Percentiles rank a stretch among this genome's conserved stretches.
phyloP scores from a whole-genome alignment of 306 rosid species.

The Inga leiocalycina region DNA sequence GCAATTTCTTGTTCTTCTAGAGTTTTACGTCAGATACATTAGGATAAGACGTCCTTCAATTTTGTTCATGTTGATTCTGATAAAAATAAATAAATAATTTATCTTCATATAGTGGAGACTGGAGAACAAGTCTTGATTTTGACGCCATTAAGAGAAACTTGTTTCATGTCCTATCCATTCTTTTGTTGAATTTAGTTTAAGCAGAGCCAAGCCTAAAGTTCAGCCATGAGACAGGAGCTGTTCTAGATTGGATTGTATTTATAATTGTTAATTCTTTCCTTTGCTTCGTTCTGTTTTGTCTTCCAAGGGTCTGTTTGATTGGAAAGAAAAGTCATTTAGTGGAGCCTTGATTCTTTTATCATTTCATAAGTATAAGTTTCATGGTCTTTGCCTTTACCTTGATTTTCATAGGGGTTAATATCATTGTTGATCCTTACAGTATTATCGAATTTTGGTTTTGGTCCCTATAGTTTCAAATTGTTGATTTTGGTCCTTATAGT shows the following conservation, averaged over 20 bases:
- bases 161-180: neutral
- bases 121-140: conserved; percentile 7
- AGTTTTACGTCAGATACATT: neutral
- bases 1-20: neutral
- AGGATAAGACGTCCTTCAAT: neutral
- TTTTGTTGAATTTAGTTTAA: neutral
- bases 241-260: neutral
- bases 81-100: neutral
- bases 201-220: neutral
- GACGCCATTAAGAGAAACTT: neutral
- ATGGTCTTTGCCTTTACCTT: neutral
- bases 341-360: neutral
- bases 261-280: neutral
- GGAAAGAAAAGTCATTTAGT: neutral
- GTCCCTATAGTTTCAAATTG: too few relatives aligned
- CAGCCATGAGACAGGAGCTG: neutral
- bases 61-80: conserved; percentile 1
- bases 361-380: neutral
- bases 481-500: too few relatives aligned
- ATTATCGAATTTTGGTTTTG: too few relatives aligned
- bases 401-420: neutral
- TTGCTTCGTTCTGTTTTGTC: neutral
- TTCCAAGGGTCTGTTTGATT: neutral
- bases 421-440: too few relatives aligned
- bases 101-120: neutral